Base-by-base conservation (phyloP, 345 rosid species). In the Pelargonium nanum region DNA sequence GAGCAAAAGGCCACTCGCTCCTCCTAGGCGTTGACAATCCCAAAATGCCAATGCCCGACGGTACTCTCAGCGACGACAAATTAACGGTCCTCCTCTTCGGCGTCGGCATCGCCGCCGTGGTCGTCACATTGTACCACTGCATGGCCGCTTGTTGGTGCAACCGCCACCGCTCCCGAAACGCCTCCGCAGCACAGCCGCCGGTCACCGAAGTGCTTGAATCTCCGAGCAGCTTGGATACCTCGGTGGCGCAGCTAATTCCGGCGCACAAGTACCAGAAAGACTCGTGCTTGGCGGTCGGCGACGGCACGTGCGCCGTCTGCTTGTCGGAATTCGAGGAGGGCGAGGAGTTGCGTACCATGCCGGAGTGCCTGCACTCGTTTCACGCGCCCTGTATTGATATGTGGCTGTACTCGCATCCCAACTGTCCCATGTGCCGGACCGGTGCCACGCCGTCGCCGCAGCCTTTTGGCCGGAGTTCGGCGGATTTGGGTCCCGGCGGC, bases 371-470 rank as follows among this genome's bases (percentile, higher is more conserved):
- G 24, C 83, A 79, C 63, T 73, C 78, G 0, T 79, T 68, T 51
- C 83, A 79, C 8, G 74, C 53, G 17, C 64, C 74, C 1, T 79
- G 83, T 40, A 79, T 79, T 6, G 80, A 79, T 52, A 68, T 70
- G 80, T 79, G 83, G 83, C 74, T 75, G 32, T 53, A 55, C 57
- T 73, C 76, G 5, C 80, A 79, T 58, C 52, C 70, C 0, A 79
- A 59, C 24, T 79, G 78, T 62, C 83, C 78, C 0, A 61, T 81
- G 44, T 84, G 83, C 58, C 73, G 89, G 3, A 52, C 77, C 2
- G 72, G 69, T 6, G 77, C 89, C 19, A 59, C 73, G 2, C 79
- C 73, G 10, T 62, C 70, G 3, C 72, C 61, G 0, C 66, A 59
- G 9, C 68, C 24, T 0, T 53, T 48, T 23, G 21, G 25, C 61